Evolutionary conservation across 129 eudicot species (phyloP), one percentile per base, ranked within the genome.

Genomic region (Cynara cardunculus): DNA sequence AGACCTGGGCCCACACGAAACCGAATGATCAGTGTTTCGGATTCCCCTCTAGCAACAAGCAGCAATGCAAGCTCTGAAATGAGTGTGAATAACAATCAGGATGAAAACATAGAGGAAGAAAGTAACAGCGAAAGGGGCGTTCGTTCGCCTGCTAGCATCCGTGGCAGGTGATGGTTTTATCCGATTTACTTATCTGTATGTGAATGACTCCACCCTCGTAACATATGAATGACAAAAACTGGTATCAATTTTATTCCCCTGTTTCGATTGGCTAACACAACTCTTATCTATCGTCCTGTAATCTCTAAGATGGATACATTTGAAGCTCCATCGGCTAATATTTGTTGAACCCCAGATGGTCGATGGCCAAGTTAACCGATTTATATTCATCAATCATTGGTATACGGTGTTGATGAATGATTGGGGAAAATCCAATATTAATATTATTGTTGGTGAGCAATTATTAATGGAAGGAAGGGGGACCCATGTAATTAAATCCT

Each of bases 1-100:
- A 88, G 99, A 86, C 85, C 97, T 14, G 99, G 96, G 69, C 94
- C 96, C 25, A 62, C 90, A 68, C 87, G 91, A 70, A 87, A 86
- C 88, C 86, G 92, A 69, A 85, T 80, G 19, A 86, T 85, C 39
- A 88, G 89, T 32, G 90, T 88, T 30, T 89, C 91, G 5, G 94
- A 88, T 76, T 94, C 97, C 6, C 97, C 98, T 8, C 85, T 92
- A 74, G 99, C 96, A 32, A 94, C 96, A 34, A 95, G 99, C 89
- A 95, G 99, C 80, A 95, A 92, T 49, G 97, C 96, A 72, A 95
- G 99, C 79, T 95, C 99, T 41, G 99, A 94, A 82, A 74, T 87
- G 84, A 95, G 99, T 77, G 90, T 94, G 35, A 88, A 82, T 77
- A 87, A 86, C 81, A 87, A 76, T 37, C 84, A 79, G 44, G 92